phyloP scores from a whole-genome alignment of 2,329 filamentous ascomycete genomes.

The Penicillium vulpinum region DNA sequence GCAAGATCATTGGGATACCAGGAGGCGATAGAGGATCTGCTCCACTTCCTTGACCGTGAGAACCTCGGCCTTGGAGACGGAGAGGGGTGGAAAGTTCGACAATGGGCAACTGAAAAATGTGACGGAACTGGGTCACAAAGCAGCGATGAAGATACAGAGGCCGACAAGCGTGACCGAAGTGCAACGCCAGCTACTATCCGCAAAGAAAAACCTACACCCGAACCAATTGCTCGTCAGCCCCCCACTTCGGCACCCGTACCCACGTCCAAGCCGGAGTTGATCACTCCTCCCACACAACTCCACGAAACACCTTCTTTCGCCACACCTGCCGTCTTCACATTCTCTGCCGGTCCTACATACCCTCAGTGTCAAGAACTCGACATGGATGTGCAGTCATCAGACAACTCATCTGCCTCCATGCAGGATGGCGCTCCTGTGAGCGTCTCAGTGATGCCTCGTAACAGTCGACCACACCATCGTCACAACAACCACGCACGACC shows the following conservation, averaged over 20 bases:
- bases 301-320: constrained; percentile 28
- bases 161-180: constrained; percentile 40
- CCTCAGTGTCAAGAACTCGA: constrained; percentile 39
- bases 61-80: constrained; percentile 76
- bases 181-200: constrained; percentile 37
- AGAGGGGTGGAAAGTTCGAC: constrained; percentile 67
- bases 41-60: constrained; percentile 81
- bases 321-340: constrained; percentile 44
- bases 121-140: constrained; percentile 42
- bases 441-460: constrained; percentile 46
- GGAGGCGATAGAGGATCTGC: constrained; percentile 85
- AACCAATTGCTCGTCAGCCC: constrained; percentile 26
- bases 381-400: constrained; percentile 46
- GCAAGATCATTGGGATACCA: constrained; percentile 83
- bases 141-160: constrained; percentile 48
- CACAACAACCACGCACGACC: constrained; percentile 41
- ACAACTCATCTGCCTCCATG: constrained; percentile 32
- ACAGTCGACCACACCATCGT: constrained; percentile 41
- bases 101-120: constrained; percentile 57
- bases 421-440: constrained; percentile 41
- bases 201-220: constrained; percentile 34
- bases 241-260: constrained; percentile 32
- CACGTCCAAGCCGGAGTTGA: constrained; percentile 23
- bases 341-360: constrained; percentile 44
- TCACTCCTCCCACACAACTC: constrained; percentile 19